Base-by-base conservation (phyloP, 78 protist genomes). In the Speleostelium caveatum region DNA sequence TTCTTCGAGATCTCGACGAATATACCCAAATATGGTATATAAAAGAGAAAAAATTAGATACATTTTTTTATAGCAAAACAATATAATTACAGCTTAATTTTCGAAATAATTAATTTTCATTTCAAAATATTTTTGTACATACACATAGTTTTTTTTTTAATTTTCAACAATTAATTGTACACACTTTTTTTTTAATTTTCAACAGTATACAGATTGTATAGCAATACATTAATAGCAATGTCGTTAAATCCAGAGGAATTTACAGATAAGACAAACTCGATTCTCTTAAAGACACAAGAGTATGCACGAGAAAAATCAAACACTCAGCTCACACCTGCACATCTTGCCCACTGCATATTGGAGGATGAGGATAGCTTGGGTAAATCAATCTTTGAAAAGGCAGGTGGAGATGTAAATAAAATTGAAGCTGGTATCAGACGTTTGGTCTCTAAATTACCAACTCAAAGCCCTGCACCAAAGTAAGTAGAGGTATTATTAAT, bases 221-320 rank as follows among this genome's bases (percentile, higher is more conserved):
- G 16, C 35, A 36, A n/a, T n/a, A n/a, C n/a, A 45, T 45, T 45
- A 14, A 45, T 10, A 45, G 10, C 6, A 17, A 79, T 79, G 89
- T 79, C 89, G 24, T 67, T 60, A 2, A 83, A 83, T 69, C 91
- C 91, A 71, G 94, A 88, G 53, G 80, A 63, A 65, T 88, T 73
- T 61, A 88, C 94, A n/a, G 87, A 88, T n/a, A 88, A 88, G 35
- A 88, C 94, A 8, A 75, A 73, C 39, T 59, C 76, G 38, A 72
- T 88, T 28, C 33, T 88, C 21, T n/a, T 88, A 19, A 73, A 58
- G 19, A 49, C 73, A 22, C 94, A 73, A 67, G 94, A 88, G 17
- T 42, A 86, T 0, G 96, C 96, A 38, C 49, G 63, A 42, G 86
- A 80, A 26, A 66, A 86, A 28, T 33, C 42, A 26, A 59, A 86